A percentile compares a stretch with the other conserved stretches of the same genome.
These are phyloP conservation scores for Punica granatum DNA, from an alignment of 345 rosid genomes.

Conservation along the genomic window DNA sequence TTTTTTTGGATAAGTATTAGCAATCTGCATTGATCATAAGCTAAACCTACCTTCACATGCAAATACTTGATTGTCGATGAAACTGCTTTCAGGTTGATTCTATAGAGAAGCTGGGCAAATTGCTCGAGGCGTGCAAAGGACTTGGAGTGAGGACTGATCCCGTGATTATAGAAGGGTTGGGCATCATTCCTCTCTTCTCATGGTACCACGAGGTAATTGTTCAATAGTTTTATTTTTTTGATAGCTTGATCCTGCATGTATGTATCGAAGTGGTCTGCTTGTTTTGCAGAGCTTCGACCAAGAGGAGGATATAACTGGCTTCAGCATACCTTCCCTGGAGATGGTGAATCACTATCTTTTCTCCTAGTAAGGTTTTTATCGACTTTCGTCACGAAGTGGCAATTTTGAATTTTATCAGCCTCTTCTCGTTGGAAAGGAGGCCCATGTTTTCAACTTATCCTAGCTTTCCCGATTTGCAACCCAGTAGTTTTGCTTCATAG, in stretches of 20 bases:
- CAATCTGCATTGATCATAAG: background rate
- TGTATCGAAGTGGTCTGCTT: background rate
- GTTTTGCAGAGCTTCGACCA: conserved; percentile 48
- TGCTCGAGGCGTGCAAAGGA: conserved; percentile 48
- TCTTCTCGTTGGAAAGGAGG: background rate
- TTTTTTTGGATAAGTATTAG: too few relatives aligned
- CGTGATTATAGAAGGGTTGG: conserved; percentile 28
- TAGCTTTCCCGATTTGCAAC: background rate
- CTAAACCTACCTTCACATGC: background rate
- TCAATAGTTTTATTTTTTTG: background rate
- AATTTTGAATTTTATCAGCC: background rate
- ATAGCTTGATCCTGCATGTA: background rate
- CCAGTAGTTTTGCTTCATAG: background rate
- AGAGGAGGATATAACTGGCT: conserved; percentile 40
- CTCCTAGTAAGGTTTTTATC: conserved; percentile 28
- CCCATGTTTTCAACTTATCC: background rate
- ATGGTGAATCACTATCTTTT: conserved; percentile 56
- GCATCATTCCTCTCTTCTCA: conserved; percentile 55
- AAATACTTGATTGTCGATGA: background rate
- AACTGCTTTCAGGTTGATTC: conserved; percentile 41
- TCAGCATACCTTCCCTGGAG: conserved; percentile 45
- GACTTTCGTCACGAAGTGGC: background rate
- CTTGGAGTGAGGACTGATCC: conserved; percentile 53
- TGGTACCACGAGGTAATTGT: conserved; percentile 63
- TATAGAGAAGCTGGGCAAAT: conserved; percentile 51